Evolutionary conservation across 495 filamentous ascomycete species (phyloP), one percentile per base, ranked within the genome.

Genomic region (Penicillium manginii): DNA sequence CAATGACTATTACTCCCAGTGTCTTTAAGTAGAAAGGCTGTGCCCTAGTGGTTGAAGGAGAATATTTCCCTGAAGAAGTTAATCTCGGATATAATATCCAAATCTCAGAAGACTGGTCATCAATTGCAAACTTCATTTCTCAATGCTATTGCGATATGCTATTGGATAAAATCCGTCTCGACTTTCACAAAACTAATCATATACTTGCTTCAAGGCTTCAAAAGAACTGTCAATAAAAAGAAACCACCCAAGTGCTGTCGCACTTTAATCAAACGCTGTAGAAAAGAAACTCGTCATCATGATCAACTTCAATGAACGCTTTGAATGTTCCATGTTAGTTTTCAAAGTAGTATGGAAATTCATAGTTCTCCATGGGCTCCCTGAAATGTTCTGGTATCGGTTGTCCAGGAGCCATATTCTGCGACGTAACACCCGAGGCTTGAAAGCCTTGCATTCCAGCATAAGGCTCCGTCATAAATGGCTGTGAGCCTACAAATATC

Each of bases 1-100:
- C 17, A 84, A 83, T 67, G 61, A 68, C 12, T 85, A 73, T 59
- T 85, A 84, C 58, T 71, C 65, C 21, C 79, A 85, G 74, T 84
- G 78, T 61, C 61, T 82, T 17, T 71, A 50, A 47, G 18, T 46
- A n/a, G 22, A 3, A 10, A 47, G 21, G 6, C 15, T 21, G 15
- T 45, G 42, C 15, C 35, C 35, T n/a, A 21, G 17, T 17, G 15
- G 17, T 17, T 10, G 42, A 22, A 12, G 42, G 42, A 45, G 15
- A 45, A 45, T 45, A 18, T 22, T 21, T 21, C 42, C 42, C 4
- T 45, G 42, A 45, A 10, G 42, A 18, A 45, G 12, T 45, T 19
- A 45, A 17, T 10, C n/a, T 21, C n/a, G 40, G 17, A 17, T 45
- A n/a, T 4, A 6, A 37, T 15, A 37, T 37, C 35, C 12, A 37